Base-by-base conservation (phyloP, 2,329 filamentous ascomycete species). In the Hymenoscyphus fraxineus region DNA sequence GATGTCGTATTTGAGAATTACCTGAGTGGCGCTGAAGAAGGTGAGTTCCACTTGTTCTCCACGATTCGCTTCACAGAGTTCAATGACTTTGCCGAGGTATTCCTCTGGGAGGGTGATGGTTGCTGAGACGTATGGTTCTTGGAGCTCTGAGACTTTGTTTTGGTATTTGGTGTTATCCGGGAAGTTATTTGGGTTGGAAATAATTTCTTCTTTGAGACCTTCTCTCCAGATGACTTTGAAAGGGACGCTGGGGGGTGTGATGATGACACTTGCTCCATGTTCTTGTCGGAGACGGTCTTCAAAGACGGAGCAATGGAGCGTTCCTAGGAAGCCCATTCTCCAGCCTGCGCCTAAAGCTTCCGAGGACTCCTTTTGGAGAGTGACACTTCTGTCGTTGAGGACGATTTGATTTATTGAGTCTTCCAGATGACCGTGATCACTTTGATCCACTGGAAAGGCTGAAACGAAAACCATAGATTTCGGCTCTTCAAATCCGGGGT, bases 381-480 rank as follows among this genome's bases (percentile, higher is more conserved):
- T 97, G 39, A 99, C 92, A 75, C 93, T 97, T 65, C 95, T 88
- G 76, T 99, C 95, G 76, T 99, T 99, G 61, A 99, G 85, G 1
- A 94, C 88, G 15, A 99, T 87, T 75, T 98, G 94, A 66, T 90
- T 89, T 74, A 99, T 97, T 76, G 93, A 97, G 76, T 98, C 94
- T 68, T 96, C 92, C 3, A 99, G 81, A 73, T 93, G 90, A 55
- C 86, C 85, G 74, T 96, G 94, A 76, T 97, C 92, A 71, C 88
- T 82, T 70, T 96, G 93, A 73, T 99, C 93, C 0, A 93, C 93
- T 0, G 95, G 95, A 72, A 97, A 99, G 0, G 95, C 95, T 0
- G 94, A 93, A 3, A 99, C 95, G 71, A 99, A 99, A 4, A 99
- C 95, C 95, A 99, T 99, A 6, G 93, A 90, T 77, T 99, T 96